Conservation (phyloP, 2,329 filamentous ascomycete species). For the Nigrograna mackinnonii region DNA sequence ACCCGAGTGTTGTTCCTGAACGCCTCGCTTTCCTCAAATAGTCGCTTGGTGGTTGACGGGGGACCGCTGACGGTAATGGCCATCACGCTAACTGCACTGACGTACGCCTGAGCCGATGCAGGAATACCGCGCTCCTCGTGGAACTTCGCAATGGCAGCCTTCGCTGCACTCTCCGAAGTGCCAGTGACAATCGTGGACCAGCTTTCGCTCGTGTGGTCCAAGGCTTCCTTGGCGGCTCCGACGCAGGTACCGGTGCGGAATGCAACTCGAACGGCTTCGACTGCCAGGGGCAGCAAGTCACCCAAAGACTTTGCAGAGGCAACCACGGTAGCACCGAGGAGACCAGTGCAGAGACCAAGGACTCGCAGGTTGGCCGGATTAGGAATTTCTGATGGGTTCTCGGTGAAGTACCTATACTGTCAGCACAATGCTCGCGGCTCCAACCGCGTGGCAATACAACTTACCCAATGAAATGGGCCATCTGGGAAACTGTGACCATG, state of each 20-base stretch:
- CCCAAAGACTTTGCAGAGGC: slow-evolving; percentile 65
- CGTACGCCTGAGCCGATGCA: slow-evolving; percentile 55
- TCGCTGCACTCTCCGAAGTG: slow-evolving; percentile 56
- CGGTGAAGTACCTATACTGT: slow-evolving; percentile 48
- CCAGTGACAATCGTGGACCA: slow-evolving; percentile 71
- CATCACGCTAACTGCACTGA: slow-evolving; percentile 63
- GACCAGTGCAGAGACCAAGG: slow-evolving; percentile 69
- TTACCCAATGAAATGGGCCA: slow-evolving; percentile 71
- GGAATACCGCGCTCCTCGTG: slow-evolving; percentile 58
- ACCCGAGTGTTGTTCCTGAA: slow-evolving; percentile 56
- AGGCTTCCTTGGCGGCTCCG: slow-evolving; percentile 45
- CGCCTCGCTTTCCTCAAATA: slow-evolving; percentile 54
- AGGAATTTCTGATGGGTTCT: slow-evolving; percentile 58
- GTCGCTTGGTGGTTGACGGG: slow-evolving; percentile 55
- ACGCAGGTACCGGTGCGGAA: slow-evolving; percentile 63
- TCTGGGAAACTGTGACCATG: slow-evolving; percentile 66
- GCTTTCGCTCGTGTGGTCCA: slow-evolving; percentile 59
- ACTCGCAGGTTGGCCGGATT: slow-evolving; percentile 55
- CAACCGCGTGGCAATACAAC: slow-evolving; percentile 25
- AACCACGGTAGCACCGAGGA: slow-evolving; percentile 71
- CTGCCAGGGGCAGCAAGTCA: slow-evolving; percentile 63
- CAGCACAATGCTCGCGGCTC: slow-evolving; percentile 22
- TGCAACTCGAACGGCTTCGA: slow-evolving; percentile 67
- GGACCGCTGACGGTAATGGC: slow-evolving; percentile 64
- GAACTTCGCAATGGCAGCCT: slow-evolving; percentile 59